phyloP scores from a whole-genome alignment of 495 filamentous ascomycete species.

The Parathielavia hyrcaniae region DNA sequence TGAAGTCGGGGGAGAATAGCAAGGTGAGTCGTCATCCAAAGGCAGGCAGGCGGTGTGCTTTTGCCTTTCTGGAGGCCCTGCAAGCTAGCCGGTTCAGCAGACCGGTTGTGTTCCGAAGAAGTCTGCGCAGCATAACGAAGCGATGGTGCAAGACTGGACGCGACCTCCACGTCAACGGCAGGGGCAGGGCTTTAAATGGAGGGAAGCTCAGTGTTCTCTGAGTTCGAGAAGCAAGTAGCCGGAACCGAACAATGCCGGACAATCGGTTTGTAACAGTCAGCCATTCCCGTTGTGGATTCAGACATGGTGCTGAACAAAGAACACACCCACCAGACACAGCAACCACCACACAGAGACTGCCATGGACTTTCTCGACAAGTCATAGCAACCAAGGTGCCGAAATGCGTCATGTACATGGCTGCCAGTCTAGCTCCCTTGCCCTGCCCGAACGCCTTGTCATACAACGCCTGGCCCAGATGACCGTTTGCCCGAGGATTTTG shows the following conservation, averaged over 20 bases:
- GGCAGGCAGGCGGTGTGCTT: not conserved
- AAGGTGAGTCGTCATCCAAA: not conserved
- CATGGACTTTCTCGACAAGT: not conserved
- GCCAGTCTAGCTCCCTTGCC: conserved; percentile 25
- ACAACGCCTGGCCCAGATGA: conserved; percentile 22
- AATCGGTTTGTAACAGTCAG: not conserved
- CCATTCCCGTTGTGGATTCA: not conserved
- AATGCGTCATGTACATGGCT: conserved; percentile 21
- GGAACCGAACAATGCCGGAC: not conserved
- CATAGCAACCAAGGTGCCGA: not conserved
- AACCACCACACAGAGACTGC: not conserved
- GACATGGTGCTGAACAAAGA: not conserved
- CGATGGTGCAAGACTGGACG: not conserved
- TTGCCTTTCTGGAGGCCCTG: not conserved
- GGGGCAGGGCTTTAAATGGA: not conserved
- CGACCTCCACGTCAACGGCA: not conserved
- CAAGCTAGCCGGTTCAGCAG: not conserved
- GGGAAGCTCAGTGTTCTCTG: not conserved
- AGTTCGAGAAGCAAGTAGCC: not conserved
- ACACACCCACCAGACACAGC: not conserved
- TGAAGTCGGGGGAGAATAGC: not conserved
- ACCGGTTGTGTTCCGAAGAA: not conserved
- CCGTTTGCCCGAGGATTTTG: conserved; percentile 9
- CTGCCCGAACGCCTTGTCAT: conserved; percentile 33
- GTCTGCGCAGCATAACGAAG: not conserved